phyloP scores from a whole-genome alignment of 768 basidiomycete species.

The Phaeotremella fagi region DNA sequence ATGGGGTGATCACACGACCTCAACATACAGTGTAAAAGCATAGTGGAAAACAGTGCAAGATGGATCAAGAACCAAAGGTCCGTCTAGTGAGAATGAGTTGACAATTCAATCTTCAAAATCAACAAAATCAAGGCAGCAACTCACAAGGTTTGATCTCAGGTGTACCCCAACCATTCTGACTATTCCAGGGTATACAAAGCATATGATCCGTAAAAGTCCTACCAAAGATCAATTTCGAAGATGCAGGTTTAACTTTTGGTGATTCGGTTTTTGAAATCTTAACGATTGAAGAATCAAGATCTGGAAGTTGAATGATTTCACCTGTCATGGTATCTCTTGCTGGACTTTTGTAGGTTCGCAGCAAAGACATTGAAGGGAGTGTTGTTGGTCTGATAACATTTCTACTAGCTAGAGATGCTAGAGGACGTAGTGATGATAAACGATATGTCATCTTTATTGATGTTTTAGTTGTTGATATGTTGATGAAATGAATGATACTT shows the following conservation, averaged over 20 bases:
- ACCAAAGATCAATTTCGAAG: slow-evolving; percentile 72
- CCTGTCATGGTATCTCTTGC: slow-evolving; percentile 55
- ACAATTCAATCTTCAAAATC: too few relatives aligned
- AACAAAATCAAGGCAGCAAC: too few relatives aligned
- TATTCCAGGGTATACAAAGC: slow-evolving; percentile 71
- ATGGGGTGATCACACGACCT: neutral
- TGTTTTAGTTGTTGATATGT: neutral
- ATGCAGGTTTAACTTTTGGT: slow-evolving; percentile 62
- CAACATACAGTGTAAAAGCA: slow-evolving; percentile 65
- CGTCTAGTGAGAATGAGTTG: too few relatives aligned
- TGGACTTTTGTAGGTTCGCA: slow-evolving; percentile 18
- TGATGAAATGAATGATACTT: neutral
- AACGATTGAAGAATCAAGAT: slow-evolving; percentile 54
- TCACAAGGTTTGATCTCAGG: slow-evolving; percentile 79
- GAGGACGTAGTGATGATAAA: neutral
- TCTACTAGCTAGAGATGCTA: neutral
- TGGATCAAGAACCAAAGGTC: slow-evolving; percentile 68
- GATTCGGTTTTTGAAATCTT: slow-evolving; percentile 42
- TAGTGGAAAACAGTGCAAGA: slow-evolving; percentile 85
- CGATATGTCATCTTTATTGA: neutral
- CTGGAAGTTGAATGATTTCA: slow-evolving; percentile 53
- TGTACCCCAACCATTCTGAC: slow-evolving; percentile 68
- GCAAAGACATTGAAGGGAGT: neutral
- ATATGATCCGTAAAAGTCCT: slow-evolving; percentile 81
- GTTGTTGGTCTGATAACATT: neutral